A percentile compares a stretch with the other conserved stretches of the same genome.
Evolutionary conservation across 2,329 filamentous ascomycete species (phyloP).

Genomic region (Periconia sp.): DNA sequence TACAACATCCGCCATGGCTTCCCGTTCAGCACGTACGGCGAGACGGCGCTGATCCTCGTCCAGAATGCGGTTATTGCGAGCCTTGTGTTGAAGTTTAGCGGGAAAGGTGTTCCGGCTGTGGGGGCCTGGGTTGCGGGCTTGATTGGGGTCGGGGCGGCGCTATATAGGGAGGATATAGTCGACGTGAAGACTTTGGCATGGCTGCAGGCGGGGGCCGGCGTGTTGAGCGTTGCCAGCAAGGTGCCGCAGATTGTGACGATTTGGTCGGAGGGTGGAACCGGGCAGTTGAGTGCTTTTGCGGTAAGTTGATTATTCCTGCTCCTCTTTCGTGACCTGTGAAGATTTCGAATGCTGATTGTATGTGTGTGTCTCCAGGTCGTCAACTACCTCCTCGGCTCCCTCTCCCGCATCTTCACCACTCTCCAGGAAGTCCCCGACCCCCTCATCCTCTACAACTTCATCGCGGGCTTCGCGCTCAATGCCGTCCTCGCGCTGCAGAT

Average conservation of each 20-base stretch:
- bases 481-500: slow-evolving; percentile 86
- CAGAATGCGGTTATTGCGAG: slow-evolving; percentile 92
- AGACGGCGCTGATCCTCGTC: slow-evolving; percentile 87
- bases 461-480: slow-evolving; percentile 91
- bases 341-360: background rate
- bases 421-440: slow-evolving; percentile 97
- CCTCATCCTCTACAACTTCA: slow-evolving; percentile 92
- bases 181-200: slow-evolving; percentile 71
- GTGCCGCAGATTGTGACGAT: slow-evolving; percentile 90
- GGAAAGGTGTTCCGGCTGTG: slow-evolving; percentile 66
- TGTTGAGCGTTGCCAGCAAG: slow-evolving; percentile 87
- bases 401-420: slow-evolving; percentile 96
- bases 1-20: slow-evolving; percentile 93
- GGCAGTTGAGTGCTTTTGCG: slow-evolving; percentile 94
- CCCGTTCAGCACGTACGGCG: slow-evolving; percentile 95
- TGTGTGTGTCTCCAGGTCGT: slow-evolving; percentile 72
- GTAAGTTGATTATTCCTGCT: slow-evolving; percentile 60
- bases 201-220: slow-evolving; percentile 83
- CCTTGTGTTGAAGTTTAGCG: slow-evolving; percentile 83
- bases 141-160: slow-evolving; percentile 69
- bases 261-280: slow-evolving; percentile 83
- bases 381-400: slow-evolving; percentile 93
- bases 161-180: slow-evolving; percentile 72
- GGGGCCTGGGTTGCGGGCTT: slow-evolving; percentile 80
- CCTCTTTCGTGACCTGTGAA: slow-evolving; percentile 2